A percentile compares a stretch with the other conserved stretches of the same genome.
Evolutionary conservation across 257 asterid genomes (phyloP).

Genomic region (Vinca minor): DNA sequence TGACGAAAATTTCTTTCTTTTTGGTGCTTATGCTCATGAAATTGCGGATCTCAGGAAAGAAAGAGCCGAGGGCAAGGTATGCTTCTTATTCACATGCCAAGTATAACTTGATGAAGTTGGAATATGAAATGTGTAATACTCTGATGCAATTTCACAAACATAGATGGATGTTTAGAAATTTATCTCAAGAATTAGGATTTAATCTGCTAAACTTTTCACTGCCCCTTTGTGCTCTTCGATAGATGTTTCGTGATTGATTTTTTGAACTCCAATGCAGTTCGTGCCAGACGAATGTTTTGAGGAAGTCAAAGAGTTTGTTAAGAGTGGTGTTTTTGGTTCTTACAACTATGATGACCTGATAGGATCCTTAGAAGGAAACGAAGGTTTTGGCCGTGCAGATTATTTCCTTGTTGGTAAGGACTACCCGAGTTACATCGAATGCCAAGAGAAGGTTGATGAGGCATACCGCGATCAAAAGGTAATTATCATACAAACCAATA

Average conservation of each 20-base stretch:
- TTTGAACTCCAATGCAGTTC: constrained; percentile 38
- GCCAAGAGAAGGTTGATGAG: constrained; percentile 80
- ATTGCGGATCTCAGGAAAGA: constrained; percentile 66
- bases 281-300: constrained; percentile 61
- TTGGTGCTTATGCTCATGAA: constrained; percentile 85
- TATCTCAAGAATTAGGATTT: background rate
- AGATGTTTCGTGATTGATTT: background rate
- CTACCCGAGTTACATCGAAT: constrained; percentile 76
- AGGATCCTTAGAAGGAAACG: constrained; percentile 82
- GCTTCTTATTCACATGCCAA: background rate
- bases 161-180: background rate
- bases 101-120: background rate
- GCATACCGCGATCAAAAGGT: constrained; percentile 69
- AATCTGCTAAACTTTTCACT: background rate
- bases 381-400: constrained; percentile 72
- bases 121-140: background rate
- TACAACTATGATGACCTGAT: constrained; percentile 45
- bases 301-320: constrained; percentile 56
- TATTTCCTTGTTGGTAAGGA: constrained; percentile 91
- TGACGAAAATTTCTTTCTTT: constrained; percentile 75
- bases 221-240: background rate
- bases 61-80: constrained; percentile 77
- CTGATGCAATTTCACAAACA: background rate
- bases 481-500: background rate
- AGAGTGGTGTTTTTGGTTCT: constrained; percentile 64